Evolutionary conservation across 202 grass and related monocot genomes (phyloP).

Genomic region (Musa balbisiana): DNA sequence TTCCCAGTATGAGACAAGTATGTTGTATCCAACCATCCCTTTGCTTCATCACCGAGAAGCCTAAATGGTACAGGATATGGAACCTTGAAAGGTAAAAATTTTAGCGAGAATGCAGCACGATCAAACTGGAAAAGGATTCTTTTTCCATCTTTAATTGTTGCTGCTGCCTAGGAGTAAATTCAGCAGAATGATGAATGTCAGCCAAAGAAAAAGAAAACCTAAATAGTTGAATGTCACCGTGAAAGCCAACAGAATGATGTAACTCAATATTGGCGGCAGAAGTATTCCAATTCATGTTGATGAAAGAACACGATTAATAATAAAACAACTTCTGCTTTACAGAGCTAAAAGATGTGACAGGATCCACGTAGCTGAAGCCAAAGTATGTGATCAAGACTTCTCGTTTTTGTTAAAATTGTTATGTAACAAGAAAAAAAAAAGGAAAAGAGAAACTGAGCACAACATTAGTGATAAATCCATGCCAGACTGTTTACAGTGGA

Average conservation of each 20-base stretch:
- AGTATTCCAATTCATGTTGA: neutral
- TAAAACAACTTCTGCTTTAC: neutral
- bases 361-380: too few relatives aligned
- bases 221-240: neutral
- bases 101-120: conserved; percentile 76
- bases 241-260: neutral
- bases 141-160: conserved; percentile 67
- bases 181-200: neutral
- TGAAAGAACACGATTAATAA: neutral
- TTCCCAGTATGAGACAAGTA: conserved; percentile 73
- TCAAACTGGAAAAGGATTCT: conserved; percentile 88
- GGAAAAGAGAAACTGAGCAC: too few relatives aligned
- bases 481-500: too few relatives aligned
- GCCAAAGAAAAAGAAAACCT: neutral
- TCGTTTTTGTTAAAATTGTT: too few relatives aligned
- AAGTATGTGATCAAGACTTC: too few relatives aligned
- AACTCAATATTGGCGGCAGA: neutral
- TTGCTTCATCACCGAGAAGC: conserved; percentile 91
- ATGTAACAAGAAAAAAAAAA: too few relatives aligned
- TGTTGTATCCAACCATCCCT: conserved; percentile 94
- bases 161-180: conserved; percentile 47
- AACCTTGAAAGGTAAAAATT: conserved; percentile 97
- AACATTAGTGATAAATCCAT: too few relatives aligned
- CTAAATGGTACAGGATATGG: conserved; percentile 91
- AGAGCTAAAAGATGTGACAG: neutral